Evolutionary conservation across 2,329 filamentous ascomycete genomes (phyloP).

Genomic region (Domatiomyces catenatus): DNA sequence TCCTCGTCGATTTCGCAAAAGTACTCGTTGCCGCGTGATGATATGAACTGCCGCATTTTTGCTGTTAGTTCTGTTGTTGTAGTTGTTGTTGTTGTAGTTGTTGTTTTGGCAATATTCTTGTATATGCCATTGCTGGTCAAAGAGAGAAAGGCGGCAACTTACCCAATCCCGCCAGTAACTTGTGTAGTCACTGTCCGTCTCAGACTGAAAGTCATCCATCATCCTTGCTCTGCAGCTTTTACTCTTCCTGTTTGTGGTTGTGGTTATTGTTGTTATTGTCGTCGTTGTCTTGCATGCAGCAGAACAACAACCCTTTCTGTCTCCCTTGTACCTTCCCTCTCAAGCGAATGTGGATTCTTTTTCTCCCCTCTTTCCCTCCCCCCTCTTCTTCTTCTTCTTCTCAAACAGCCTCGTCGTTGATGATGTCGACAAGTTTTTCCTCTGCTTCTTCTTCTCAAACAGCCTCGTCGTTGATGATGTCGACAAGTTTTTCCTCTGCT

Average conservation of each 20-base stretch:
- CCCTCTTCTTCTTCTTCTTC: too few relatives aligned
- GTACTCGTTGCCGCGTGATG: slow-evolving; percentile 93
- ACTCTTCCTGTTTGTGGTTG: neutral
- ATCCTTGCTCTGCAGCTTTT: slow-evolving; percentile 1
- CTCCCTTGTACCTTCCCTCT: neutral
- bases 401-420: too few relatives aligned
- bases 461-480: too few relatives aligned
- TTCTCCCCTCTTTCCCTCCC: too few relatives aligned
- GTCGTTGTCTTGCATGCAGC: too few relatives aligned
- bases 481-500: too few relatives aligned
- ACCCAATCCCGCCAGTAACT: slow-evolving; percentile 99
- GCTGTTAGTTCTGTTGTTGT: neutral
- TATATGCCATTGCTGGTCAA: too few relatives aligned
- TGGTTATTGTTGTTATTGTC: neutral
- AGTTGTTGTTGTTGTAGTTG: too few relatives aligned
- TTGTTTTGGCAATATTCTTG: too few relatives aligned
- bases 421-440: too few relatives aligned
- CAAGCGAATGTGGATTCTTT: too few relatives aligned
- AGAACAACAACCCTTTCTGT: neutral
- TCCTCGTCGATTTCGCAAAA: slow-evolving; percentile 99
- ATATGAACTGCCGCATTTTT: slow-evolving; percentile 63
- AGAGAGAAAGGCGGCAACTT: slow-evolving; percentile 30
- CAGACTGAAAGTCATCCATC: slow-evolving; percentile 97
- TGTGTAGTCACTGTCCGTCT: slow-evolving; percentile 97
- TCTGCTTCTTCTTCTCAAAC: too few relatives aligned